A percentile compares a stretch with the other conserved stretches of the same genome.
Conservation (phyloP, 1,284 basidiomycete species). For the Cryptococcus amylolentus region DNA sequence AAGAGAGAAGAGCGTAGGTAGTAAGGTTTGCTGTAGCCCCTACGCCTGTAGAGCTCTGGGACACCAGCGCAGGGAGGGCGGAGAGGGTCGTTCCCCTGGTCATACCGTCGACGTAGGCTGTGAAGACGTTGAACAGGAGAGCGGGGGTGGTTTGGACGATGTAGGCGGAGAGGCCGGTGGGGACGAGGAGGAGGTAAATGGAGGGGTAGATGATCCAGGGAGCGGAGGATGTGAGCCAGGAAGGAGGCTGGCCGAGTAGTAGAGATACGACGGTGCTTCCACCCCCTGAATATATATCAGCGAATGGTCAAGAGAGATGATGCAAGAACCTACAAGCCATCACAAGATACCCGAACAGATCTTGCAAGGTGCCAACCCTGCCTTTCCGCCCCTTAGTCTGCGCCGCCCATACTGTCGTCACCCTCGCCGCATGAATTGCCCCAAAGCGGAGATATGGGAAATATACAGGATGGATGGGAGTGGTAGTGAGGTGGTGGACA, state of each 20-base stretch:
- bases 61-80: conserved; percentile 18
- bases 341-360: conserved; percentile 39
- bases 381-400: conserved; percentile 19
- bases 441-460: conserved; percentile 35
- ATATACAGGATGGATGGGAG: conserved; percentile 31
- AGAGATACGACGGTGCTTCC: conserved; percentile 37
- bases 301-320: background rate
- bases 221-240: conserved; percentile 39
- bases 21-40: conserved; percentile 13
- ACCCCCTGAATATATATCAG: conserved; percentile 29
- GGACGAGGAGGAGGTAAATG: conserved; percentile 31
- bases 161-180: conserved; percentile 27
- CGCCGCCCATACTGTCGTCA: conserved; percentile 33
- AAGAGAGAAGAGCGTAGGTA: conserved; percentile 32
- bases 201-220: conserved; percentile 40
- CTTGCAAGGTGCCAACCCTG: conserved; percentile 27
- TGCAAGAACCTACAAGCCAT: conserved; percentile 36
- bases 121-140: conserved; percentile 28
- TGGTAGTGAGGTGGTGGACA: conserved; percentile 29
- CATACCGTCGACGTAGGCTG: conserved; percentile 32
- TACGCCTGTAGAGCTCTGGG: background rate
- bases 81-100: conserved; percentile 31
- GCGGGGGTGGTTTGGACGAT: conserved; percentile 25
- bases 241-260: conserved; percentile 36
- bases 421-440: conserved; percentile 37